Percentiles rank a stretch among this genome's conserved stretches.
Evolutionary conservation across 2,329 filamentous ascomycete genomes (phyloP).

Genomic region (Graphilbum ipis-grandicollis): DNA sequence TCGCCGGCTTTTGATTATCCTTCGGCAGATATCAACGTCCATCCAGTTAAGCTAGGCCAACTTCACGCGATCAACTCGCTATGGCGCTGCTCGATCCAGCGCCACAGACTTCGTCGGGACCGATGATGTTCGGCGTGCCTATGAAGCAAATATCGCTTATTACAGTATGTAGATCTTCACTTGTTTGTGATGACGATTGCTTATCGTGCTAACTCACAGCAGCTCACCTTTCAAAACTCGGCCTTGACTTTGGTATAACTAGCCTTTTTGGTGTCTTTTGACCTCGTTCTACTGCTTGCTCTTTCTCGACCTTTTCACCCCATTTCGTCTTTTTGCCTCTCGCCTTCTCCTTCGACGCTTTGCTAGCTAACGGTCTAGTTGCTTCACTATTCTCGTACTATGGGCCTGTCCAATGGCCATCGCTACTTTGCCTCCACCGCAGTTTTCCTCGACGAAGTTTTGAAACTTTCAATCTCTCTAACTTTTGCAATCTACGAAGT

Average conservation of each 20-base stretch:
- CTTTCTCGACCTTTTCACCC: no score
- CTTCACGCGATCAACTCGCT: no score
- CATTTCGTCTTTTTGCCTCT: no score
- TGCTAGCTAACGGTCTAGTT: constrained; percentile 31
- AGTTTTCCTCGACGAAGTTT: constrained; percentile 80
- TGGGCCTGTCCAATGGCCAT: constrained; percentile 69
- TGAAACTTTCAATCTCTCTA: constrained; percentile 76
- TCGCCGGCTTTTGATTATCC: no score
- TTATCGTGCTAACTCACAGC: not conserved
- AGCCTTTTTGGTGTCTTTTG: no score
- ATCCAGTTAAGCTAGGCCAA: no score
- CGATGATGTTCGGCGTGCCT: constrained; percentile 38
- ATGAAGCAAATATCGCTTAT: constrained; percentile 53
- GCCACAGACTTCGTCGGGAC: constrained; percentile 20
- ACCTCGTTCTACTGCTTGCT: no score
- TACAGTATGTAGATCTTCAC: constrained; percentile 27
- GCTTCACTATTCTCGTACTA: constrained; percentile 87
- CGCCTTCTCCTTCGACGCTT: no score
- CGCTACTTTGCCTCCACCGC: constrained; percentile 89
- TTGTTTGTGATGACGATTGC: not conserved
- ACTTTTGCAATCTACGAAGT: constrained; percentile 80
- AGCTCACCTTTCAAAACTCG: constrained; percentile 71
- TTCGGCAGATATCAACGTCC: no score
- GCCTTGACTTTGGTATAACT: constrained; percentile 53
- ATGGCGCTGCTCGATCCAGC: constrained; percentile 26